phyloP scores from a whole-genome alignment of 768 basidiomycete genomes.

The Macrolepiota albuminosa region DNA sequence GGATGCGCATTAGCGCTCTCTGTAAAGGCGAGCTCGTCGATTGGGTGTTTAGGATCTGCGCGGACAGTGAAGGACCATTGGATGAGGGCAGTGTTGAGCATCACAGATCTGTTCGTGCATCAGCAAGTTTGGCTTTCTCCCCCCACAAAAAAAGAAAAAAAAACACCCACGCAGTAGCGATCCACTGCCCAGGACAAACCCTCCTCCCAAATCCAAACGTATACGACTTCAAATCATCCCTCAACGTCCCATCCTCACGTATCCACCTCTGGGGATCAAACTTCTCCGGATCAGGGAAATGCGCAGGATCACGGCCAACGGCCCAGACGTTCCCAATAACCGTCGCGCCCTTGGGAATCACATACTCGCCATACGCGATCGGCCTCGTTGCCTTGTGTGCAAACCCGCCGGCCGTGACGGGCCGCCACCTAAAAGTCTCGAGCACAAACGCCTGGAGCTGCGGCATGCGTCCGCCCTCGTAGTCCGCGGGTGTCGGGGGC shows the following conservation, averaged over 20 bases:
- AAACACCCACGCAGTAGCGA: constrained; percentile 36
- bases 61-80: constrained; percentile 62
- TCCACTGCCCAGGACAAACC: constrained; percentile 64
- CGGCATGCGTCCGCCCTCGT: constrained; percentile 13
- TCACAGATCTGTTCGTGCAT: constrained; percentile 30
- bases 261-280: constrained; percentile 62
- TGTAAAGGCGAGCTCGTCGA: constrained; percentile 58
- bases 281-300: constrained; percentile 55
- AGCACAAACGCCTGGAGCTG: constrained; percentile 46
- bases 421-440: constrained; percentile 48
- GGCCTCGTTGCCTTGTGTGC: constrained; percentile 63
- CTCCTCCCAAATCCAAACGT: constrained; percentile 59
- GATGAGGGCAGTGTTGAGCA: constrained; percentile 58
- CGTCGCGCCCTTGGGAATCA: constrained; percentile 53
- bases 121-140: not conserved
- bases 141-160: not conserved
- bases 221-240: constrained; percentile 49
- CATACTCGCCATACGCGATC: constrained; percentile 49
- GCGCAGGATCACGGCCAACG: constrained; percentile 50
- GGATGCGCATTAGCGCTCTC: constrained; percentile 65
- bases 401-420: constrained; percentile 50
- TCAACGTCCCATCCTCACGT: constrained; percentile 34
- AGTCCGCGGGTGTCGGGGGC: constrained; percentile 3
- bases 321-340: constrained; percentile 63
- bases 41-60: constrained; percentile 45